Percentiles rank a stretch among this genome's conserved stretches.
Evolutionary conservation across 2,329 filamentous ascomycete species (phyloP).

Genomic region (Talaromyces sp.): DNA sequence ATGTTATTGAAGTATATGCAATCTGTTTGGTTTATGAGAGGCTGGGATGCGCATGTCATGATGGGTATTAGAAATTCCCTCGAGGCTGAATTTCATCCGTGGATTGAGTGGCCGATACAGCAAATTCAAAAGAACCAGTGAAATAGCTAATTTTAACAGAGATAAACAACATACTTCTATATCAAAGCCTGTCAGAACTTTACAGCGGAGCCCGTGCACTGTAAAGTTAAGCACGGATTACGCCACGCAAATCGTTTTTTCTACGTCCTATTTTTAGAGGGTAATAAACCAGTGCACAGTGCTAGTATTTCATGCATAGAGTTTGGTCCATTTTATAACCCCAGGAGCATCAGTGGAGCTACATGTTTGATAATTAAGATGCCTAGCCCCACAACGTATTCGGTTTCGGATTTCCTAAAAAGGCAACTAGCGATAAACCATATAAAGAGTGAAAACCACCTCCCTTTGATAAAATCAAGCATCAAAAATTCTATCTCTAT

Average conservation of each 20-base stretch:
- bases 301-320: not conserved
- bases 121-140: not conserved
- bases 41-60: conserved; percentile 29
- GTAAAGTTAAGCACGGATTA: not conserved
- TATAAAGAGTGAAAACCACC: not conserved
- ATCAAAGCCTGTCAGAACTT: not conserved
- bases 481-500: not conserved
- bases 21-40: conserved; percentile 27
- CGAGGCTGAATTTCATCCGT: conserved; percentile 9
- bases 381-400: not conserved
- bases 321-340: not conserved
- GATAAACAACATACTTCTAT: not conserved
- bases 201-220: not conserved
- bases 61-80: conserved; percentile 21
- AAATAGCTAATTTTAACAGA: not conserved
- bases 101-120: conserved; percentile 2
- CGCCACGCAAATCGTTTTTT: not conserved
- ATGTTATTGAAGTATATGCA: conserved; percentile 27
- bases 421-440: not conserved
- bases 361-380: not conserved
- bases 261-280: not conserved
- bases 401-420: not conserved
- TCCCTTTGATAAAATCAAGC: not conserved
- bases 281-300: not conserved
- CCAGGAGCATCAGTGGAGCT: not conserved